These are phyloP conservation scores for Erysimum cheiri DNA, from an alignment of 441 rosid species.

Conservation along the genomic window DNA sequence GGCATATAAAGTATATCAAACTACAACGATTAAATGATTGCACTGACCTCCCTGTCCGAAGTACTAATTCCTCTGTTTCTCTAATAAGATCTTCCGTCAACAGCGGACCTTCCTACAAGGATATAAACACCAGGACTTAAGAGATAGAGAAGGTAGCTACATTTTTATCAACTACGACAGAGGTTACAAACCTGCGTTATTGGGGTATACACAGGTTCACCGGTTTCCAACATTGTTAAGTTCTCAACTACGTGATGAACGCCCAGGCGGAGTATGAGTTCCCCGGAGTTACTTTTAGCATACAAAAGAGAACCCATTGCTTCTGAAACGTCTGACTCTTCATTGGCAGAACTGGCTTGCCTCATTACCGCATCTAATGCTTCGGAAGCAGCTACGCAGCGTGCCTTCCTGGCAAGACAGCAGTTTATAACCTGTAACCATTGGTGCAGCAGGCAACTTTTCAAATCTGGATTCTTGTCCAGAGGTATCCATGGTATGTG, in stretches of 20 bases:
- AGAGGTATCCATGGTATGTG: slow-evolving; percentile 78
- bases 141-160: slow-evolving; percentile 27
- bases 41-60: slow-evolving; percentile 92
- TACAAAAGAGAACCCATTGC: slow-evolving; percentile 50
- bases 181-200: slow-evolving; percentile 72
- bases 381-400: slow-evolving; percentile 59
- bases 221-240: slow-evolving; percentile 89
- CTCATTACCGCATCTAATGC: slow-evolving; percentile 72
- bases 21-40: background rate
- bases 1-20: slow-evolving; percentile 1
- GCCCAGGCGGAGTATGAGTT: slow-evolving; percentile 81
- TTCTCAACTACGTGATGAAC: slow-evolving; percentile 57
- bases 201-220: slow-evolving; percentile 89
- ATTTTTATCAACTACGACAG: slow-evolving; percentile 28
- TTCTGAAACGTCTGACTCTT: slow-evolving; percentile 49
- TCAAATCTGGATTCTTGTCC: slow-evolving; percentile 77
- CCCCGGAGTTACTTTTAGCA: slow-evolving; percentile 70
- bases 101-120: slow-evolving; percentile 82
- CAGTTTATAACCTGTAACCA: slow-evolving; percentile 92
- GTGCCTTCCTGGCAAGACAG: slow-evolving; percentile 85
- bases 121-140: slow-evolving; percentile 18
- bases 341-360: slow-evolving; percentile 53
- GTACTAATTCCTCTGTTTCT: slow-evolving; percentile 96
- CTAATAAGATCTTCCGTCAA: slow-evolving; percentile 93
- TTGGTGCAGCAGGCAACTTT: slow-evolving; percentile 87